A percentile compares a stretch with the other conserved stretches of the same genome.
Evolutionary conservation across 2,329 filamentous ascomycete genomes (phyloP).

Genomic region (Neonectria neomacrospora): DNA sequence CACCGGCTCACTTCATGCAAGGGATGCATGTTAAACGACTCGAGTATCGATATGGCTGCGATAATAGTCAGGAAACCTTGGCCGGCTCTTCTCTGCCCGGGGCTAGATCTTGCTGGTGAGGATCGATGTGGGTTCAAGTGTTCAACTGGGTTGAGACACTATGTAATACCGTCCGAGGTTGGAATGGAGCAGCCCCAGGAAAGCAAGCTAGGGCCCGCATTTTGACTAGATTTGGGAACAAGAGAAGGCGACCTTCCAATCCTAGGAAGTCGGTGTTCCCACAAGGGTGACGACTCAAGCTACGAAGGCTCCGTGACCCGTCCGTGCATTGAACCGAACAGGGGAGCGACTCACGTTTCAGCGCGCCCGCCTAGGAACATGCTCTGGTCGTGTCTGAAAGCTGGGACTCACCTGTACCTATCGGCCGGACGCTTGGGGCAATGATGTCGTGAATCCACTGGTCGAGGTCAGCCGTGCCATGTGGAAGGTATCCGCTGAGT

Average conservation of each 20-base stretch:
- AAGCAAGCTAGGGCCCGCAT: constrained; percentile 27
- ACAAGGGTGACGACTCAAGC: constrained; percentile 18
- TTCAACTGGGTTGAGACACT: constrained; percentile 24
- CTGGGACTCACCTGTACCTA: constrained; percentile 1
- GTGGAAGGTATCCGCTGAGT: constrained; percentile 34
- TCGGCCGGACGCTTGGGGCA: constrained; percentile 35
- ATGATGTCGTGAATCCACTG: constrained; percentile 39
- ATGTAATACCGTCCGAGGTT: constrained; percentile 31
- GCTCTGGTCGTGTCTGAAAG: constrained; percentile 27
- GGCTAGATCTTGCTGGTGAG: constrained; percentile 12
- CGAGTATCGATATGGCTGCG: neutral
- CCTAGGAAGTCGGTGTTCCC: constrained; percentile 16
- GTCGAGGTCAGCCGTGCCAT: constrained; percentile 31
- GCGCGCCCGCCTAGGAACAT: constrained; percentile 40
- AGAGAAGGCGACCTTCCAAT: constrained; percentile 27
- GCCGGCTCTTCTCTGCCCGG: constrained; percentile 31
- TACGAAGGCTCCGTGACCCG: constrained; percentile 2
- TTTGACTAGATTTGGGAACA: constrained; percentile 35
- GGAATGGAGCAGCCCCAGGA: constrained; percentile 40
- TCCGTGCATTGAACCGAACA: constrained; percentile 39
- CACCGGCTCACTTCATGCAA: constrained; percentile 22
- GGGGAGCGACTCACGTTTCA: constrained; percentile 47
- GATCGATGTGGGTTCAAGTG: constrained; percentile 21
- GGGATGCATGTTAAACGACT: constrained; percentile 17
- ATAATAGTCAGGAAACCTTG: constrained; percentile 12